Evolutionary conservation across 2,329 filamentous ascomycete genomes (phyloP).

Genomic region (Periconia sp.): DNA sequence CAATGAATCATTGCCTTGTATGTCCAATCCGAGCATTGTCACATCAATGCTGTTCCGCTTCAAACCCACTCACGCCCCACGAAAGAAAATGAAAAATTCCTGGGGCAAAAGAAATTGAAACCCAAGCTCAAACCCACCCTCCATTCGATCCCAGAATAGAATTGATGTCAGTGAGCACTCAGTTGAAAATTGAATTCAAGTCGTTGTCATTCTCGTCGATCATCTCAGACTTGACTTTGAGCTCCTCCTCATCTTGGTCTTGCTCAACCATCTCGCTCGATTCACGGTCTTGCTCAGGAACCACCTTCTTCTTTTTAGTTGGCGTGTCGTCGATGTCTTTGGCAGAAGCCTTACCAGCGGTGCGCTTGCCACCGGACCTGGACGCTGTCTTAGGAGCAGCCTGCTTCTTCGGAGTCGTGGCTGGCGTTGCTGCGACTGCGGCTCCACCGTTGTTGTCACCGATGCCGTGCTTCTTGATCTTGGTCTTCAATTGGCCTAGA

Average conservation of each 20-base stretch:
- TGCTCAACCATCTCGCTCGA: no score
- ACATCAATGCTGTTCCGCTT: no score
- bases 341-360: neutral
- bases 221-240: neutral
- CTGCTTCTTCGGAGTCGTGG: neutral
- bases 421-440: neutral
- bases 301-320: neutral
- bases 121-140: no score
- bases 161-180: no score
- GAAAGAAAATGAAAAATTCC: no score
- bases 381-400: neutral
- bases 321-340: neutral
- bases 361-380: neutral
- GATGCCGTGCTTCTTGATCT: conserved; percentile 6
- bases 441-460: neutral
- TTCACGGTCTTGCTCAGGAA: neutral
- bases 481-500: conserved; percentile 16
- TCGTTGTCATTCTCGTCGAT: neutral
- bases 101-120: no score
- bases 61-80: no score
- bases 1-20: no score
- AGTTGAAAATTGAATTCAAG: no score
- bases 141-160: no score
- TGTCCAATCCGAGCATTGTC: no score
- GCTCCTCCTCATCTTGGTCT: no score